Evolutionary conservation across 176 grass and related monocot species (phyloP).

Genomic region (Echinochloa phyllopogon): DNA sequence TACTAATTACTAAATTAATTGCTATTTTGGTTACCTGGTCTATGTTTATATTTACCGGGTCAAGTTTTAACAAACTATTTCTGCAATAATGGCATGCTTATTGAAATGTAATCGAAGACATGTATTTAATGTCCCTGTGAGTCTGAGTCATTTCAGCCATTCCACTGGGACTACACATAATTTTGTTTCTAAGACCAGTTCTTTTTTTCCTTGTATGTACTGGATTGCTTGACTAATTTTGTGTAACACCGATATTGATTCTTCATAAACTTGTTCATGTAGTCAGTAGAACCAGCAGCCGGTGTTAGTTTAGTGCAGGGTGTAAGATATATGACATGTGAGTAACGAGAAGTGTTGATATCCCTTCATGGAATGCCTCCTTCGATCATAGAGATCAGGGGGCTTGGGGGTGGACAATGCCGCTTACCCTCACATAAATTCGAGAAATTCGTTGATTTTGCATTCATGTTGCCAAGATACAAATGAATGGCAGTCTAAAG

Average conservation of each 20-base stretch:
- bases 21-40: not conserved
- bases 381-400: not conserved
- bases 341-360: not conserved
- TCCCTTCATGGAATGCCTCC: not conserved
- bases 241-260: conserved; percentile 9
- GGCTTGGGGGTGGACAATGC: not conserved
- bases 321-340: not conserved
- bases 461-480: not conserved
- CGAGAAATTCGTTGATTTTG: not conserved
- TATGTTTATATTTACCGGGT: not conserved
- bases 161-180: not conserved
- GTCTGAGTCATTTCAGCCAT: not conserved
- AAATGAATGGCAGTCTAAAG: not conserved
- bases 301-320: not conserved
- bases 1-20: not conserved
- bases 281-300: not conserved
- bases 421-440: not conserved
- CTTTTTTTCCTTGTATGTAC: not conserved
- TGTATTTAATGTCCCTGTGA: not conserved
- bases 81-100: not conserved
- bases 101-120: not conserved
- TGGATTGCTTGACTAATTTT: not conserved
- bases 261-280: not conserved
- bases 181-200: not conserved
- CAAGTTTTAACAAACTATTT: not conserved